phyloP scores from a whole-genome alignment of 257 asterid genomes.

The Capsicum baccatum region DNA sequence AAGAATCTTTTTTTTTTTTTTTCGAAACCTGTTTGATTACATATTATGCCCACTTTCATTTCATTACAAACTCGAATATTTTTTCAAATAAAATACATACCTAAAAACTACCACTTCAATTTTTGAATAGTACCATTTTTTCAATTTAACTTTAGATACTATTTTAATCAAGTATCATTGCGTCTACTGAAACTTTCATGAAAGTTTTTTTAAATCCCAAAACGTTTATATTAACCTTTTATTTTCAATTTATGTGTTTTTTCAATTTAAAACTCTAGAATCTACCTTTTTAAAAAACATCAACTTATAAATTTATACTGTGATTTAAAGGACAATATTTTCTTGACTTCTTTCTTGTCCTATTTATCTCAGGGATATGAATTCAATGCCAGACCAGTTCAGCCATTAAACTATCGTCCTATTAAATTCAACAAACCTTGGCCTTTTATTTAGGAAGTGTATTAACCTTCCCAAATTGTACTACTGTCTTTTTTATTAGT shows the following conservation, averaged over 20 bases:
- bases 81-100: neutral
- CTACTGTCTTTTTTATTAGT: neutral
- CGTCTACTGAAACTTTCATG: neutral
- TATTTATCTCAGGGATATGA: neutral
- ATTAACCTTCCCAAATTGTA: neutral
- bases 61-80: neutral
- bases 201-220: neutral
- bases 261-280: neutral
- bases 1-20: neutral
- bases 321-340: neutral
- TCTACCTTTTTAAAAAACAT: neutral
- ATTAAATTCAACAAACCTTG: slow-evolving; percentile 5
- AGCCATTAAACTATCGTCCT: slow-evolving; percentile 3
- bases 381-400: slow-evolving; percentile 9
- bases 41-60: neutral
- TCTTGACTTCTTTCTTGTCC: neutral
- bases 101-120: too few relatives aligned
- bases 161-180: neutral
- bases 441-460: neutral
- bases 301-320: neutral
- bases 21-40: neutral
- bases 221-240: neutral
- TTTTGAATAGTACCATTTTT: too few relatives aligned
- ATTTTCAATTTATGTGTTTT: neutral
- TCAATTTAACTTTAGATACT: neutral